phyloP scores from a whole-genome alignment of 371 early-diverging fungal species.

The Mortierella sp. region DNA sequence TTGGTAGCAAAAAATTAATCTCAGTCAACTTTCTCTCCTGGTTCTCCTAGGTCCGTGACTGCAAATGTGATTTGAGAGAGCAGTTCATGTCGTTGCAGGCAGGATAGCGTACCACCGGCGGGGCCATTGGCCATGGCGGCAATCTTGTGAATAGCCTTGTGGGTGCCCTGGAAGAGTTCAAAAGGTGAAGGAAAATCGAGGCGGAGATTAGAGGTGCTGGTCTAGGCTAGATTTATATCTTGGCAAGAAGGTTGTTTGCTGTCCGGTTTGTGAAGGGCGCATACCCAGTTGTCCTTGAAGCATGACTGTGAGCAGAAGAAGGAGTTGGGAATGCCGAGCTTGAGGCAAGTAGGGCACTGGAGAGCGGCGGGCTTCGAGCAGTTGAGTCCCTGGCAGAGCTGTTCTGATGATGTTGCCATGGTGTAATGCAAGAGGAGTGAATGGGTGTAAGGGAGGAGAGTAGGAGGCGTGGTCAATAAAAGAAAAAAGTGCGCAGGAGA shows the following conservation, averaged over 20 bases:
- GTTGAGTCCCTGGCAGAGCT: conserved; percentile 69
- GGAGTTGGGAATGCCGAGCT: conserved; percentile 74
- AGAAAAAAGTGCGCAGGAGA: background rate
- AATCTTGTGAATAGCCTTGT: conserved; percentile 69
- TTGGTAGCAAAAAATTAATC: background rate
- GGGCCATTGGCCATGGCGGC: conserved; percentile 50
- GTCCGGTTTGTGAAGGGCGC: background rate
- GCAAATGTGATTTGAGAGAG: background rate
- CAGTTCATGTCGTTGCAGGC: background rate
- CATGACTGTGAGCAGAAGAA: conserved; percentile 93
- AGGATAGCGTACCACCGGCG: conserved; percentile 21
- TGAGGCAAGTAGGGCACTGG: conserved; percentile 93
- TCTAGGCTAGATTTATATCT: background rate
- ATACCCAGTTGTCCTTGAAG: conserved; percentile 89
- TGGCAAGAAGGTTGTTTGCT: background rate
- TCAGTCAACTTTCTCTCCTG: background rate
- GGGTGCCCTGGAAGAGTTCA: conserved; percentile 61
- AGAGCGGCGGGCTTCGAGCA: conserved; percentile 85
- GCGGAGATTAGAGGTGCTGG: background rate
- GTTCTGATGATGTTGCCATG: conserved; percentile 27
- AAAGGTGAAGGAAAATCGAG: background rate
- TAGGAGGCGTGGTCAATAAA: background rate
- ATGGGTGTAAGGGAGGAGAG: background rate
- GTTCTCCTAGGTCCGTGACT: background rate
- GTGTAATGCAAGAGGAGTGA: background rate